Evolutionary conservation across 2,329 filamentous ascomycete species (phyloP), one percentile per base, ranked within the genome.

Genomic region (Tolypocladium paradoxum): DNA sequence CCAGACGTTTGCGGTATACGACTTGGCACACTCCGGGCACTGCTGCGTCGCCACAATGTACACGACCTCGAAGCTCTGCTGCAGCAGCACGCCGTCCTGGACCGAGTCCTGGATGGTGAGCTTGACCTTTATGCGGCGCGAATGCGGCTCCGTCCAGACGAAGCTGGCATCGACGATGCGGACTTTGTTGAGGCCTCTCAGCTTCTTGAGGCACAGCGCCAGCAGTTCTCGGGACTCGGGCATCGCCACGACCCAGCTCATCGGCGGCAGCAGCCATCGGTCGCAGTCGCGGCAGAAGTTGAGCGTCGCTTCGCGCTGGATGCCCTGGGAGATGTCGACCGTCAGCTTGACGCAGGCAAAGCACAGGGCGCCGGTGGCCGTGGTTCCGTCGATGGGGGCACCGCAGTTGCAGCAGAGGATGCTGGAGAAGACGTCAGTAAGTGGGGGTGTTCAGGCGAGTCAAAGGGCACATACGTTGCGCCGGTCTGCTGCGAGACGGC

Each of bases 401-500:
- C 92, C 93, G 71, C 93, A 99, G 78, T 97, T 96, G 76, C 90
- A 96, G 73, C 93, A 99, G 54, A 99, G 87, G 66, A 97, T 96
- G 49, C 68, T 71, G 53, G 20, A 24, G 36, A n/a, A 20, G 34
- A 29, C 7, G 48, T 48, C 24, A 50, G 46, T 9, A 4, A 40
- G 20, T 8, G 37, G 2, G 11, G 16, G n/a, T 9, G 12, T 2
- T 5, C 9, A 12, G 24, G 14, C 2, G 24, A 22, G 34, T 14
- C 48, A 31, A 36, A n/a, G 29, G 46, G 6, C 2, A 69, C 71
- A 64, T 60, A 74, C 72, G 72, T 74, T 56, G 72, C 72, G 55
- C 64, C 60, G 14, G 62, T 67, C 57, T 66, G 64, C 60, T 65
- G 63, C 49, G 60, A 50, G 52, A 58, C 55, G 55, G 64, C 61